Percentiles rank a stretch among this genome's conserved stretches.
phyloP scores from a whole-genome alignment of 1,139 yeast species.

The Saccharomyces uvarum region DNA sequence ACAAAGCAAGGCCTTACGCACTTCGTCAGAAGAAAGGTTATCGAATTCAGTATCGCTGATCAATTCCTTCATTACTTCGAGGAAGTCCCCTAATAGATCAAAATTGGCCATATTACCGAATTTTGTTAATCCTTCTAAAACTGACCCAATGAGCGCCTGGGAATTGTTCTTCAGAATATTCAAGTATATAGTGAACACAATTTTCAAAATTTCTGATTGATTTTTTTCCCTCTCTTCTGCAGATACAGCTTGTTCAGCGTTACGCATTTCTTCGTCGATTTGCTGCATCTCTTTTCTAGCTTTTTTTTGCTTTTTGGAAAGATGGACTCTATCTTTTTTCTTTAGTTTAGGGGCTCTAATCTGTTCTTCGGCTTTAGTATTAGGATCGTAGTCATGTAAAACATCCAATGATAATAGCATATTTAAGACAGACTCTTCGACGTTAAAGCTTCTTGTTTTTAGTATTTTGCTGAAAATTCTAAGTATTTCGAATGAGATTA shows the following conservation, averaged over 20 bases:
- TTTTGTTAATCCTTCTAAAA: slow-evolving; percentile 82
- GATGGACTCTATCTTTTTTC: slow-evolving; percentile 82
- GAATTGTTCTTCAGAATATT: slow-evolving; percentile 62
- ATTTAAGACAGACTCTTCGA: slow-evolving; percentile 77
- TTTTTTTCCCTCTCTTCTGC: slow-evolving; percentile 76
- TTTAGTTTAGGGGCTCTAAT: slow-evolving; percentile 46
- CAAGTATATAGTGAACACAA: slow-evolving; percentile 63
- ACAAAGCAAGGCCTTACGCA: slow-evolving; percentile 70
- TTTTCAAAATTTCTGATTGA: slow-evolving; percentile 77
- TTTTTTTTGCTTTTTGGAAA: slow-evolving; percentile 81
- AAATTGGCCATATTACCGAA: slow-evolving; percentile 90
- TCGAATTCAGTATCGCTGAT: slow-evolving; percentile 47
- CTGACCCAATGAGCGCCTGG: slow-evolving; percentile 71
- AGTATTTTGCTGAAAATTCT: slow-evolving; percentile 61
- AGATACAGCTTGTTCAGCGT: slow-evolving; percentile 81
- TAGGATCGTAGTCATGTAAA: slow-evolving; percentile 74
- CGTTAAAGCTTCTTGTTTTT: slow-evolving; percentile 65
- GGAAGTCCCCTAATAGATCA: slow-evolving; percentile 83
- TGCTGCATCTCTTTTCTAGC: slow-evolving; percentile 76
- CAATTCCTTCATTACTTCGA: slow-evolving; percentile 80
- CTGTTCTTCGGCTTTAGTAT: slow-evolving; percentile 38
- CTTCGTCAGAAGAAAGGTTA: slow-evolving; percentile 35
- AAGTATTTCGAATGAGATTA: slow-evolving; percentile 66
- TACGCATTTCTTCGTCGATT: slow-evolving; percentile 81
- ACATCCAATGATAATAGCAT: slow-evolving; percentile 65